Percentiles rank a stretch among this genome's conserved stretches.
These are phyloP conservation scores for Pyricularia pennisetigena DNA, from an alignment of 2,329 filamentous ascomycete genomes.

Conservation along the genomic window DNA sequence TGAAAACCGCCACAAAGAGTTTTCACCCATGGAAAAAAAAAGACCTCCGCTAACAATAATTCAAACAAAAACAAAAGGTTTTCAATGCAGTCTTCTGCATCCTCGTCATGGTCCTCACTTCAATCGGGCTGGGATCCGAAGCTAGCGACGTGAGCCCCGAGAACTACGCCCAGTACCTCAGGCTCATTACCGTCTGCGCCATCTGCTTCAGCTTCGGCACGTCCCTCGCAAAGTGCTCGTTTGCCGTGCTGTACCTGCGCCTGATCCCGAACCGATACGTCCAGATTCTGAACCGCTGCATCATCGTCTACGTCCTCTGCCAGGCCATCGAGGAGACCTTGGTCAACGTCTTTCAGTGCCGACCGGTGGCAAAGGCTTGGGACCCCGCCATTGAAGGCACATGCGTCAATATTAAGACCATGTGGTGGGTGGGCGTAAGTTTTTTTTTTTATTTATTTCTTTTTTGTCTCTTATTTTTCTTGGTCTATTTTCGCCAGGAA, in stretches of 20 bases:
- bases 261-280: constrained; percentile 5
- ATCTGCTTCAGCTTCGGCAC: constrained; percentile 6
- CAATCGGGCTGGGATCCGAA: not conserved
- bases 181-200: constrained; percentile 4
- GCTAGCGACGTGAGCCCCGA: not conserved
- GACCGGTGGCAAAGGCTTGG: constrained; percentile 7
- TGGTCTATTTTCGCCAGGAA: too few relatives aligned
- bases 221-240: constrained; percentile 7
- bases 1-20: not conserved
- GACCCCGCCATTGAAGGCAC: not conserved
- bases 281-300: constrained; percentile 4
- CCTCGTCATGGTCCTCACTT: not conserved
- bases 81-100: not conserved
- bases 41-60: not conserved
- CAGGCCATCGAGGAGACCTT: constrained; percentile 7
- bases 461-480: not conserved
- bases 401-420: constrained; percentile 2
- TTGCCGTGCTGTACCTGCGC: constrained; percentile 9
- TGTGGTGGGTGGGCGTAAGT: constrained; percentile 6
- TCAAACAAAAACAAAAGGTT: not conserved
- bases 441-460: not conserved
- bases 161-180: not conserved
- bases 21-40: not conserved
- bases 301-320: constrained; percentile 5
- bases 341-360: constrained; percentile 6